Percentiles rank a stretch among this genome's conserved stretches.
Conservation (phyloP, 139 green algal genomes). For the Spirogloea muscicola region DNA sequence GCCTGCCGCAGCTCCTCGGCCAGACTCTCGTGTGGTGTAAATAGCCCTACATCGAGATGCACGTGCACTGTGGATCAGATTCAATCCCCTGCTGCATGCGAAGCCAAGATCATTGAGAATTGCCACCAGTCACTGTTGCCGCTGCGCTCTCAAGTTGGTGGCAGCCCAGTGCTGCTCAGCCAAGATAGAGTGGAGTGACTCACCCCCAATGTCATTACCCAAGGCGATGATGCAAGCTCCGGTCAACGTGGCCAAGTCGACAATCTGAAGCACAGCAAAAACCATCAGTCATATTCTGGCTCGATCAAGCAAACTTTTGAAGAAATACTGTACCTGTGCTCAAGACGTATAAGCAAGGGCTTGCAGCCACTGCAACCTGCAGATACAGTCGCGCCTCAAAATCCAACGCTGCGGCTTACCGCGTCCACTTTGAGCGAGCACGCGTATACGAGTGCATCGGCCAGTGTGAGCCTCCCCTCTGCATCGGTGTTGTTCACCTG, state of each 20-base stretch:
- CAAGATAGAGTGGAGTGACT: background rate
- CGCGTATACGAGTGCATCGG: slow-evolving; percentile 89
- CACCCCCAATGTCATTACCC: slow-evolving; percentile 65
- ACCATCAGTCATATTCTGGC: too few species aligned
- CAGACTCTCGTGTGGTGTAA: slow-evolving; percentile 67
- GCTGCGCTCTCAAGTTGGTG: too few species aligned
- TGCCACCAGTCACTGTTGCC: background rate
- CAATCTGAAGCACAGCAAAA: slow-evolving; percentile 49
- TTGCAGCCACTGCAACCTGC: too few species aligned
- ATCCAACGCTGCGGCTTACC: too few species aligned
- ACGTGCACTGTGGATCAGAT: background rate
- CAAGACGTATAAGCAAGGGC: too few species aligned
- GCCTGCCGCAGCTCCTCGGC: slow-evolving; percentile 22
- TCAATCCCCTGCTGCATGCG: slow-evolving; percentile 46
- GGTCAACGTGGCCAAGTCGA: slow-evolving; percentile 95
- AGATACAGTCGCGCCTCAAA: too few species aligned
- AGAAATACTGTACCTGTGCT: too few species aligned
- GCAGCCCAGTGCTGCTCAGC: too few species aligned
- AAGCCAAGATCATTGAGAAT: background rate
- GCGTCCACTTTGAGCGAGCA: slow-evolving; percentile 36
- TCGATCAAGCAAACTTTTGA: too few species aligned
- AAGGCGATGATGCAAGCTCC: slow-evolving; percentile 91
- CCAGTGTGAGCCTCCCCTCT: slow-evolving; percentile 89
- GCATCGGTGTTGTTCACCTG: slow-evolving; percentile 80
- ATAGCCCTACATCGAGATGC: slow-evolving; percentile 54